phyloP scores from a whole-genome alignment of 192 early-diverging fungal species.

The Coemansia sp. region DNA sequence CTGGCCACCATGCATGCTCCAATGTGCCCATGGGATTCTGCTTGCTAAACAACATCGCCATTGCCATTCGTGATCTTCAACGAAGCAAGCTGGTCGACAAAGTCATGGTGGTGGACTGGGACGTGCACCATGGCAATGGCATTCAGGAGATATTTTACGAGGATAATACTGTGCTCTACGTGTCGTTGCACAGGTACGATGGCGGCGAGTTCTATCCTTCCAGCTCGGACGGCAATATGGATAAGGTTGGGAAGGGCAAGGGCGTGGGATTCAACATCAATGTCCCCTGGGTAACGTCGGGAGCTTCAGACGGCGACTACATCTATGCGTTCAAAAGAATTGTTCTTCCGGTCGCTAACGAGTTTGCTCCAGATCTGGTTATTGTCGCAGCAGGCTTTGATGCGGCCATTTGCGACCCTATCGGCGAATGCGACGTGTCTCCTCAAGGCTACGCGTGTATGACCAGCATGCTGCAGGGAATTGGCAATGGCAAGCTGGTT shows the following conservation, averaged over 20 bases:
- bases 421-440: constrained; percentile 78
- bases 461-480: constrained; percentile 73
- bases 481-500: constrained; percentile 72
- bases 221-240: constrained; percentile 54
- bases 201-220: constrained; percentile 75
- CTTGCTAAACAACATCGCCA: constrained; percentile 84
- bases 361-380: constrained; percentile 82
- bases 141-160: constrained; percentile 80
- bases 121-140: constrained; percentile 94
- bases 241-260: constrained; percentile 59
- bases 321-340: constrained; percentile 76
- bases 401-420: constrained; percentile 76
- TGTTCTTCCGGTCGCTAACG: constrained; percentile 76
- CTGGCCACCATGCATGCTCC: constrained; percentile 88
- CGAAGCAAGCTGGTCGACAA: constrained; percentile 44
- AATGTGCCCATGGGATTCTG: constrained; percentile 84
- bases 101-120: constrained; percentile 91
- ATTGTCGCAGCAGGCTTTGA: constrained; percentile 91
- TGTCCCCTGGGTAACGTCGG: constrained; percentile 74
- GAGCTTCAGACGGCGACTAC: constrained; percentile 85
- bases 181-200: constrained; percentile 87
- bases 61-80: constrained; percentile 69
- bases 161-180: constrained; percentile 76
- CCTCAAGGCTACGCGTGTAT: constrained; percentile 83
- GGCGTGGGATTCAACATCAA: constrained; percentile 81